Evolutionary conservation across 2,329 filamentous ascomycete genomes (phyloP).

Genomic region (Diatrype stigma): DNA sequence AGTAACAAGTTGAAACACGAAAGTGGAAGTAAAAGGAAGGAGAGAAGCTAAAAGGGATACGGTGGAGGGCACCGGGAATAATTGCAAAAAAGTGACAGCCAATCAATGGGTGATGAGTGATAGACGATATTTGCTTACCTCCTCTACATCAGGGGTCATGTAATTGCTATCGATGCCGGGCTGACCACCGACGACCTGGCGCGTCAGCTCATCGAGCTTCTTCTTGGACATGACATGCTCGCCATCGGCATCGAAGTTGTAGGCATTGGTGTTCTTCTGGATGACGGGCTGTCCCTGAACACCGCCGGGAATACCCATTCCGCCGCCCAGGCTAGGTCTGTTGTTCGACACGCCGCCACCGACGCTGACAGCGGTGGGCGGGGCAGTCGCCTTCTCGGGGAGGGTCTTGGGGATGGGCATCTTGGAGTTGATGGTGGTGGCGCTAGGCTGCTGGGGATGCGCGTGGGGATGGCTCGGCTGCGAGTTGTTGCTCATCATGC

Average conservation of each 20-base stretch:
- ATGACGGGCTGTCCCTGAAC: constrained; percentile 86
- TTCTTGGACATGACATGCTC: constrained; percentile 96
- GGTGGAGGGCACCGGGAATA: not conserved
- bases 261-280: constrained; percentile 74
- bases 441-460: constrained; percentile 40
- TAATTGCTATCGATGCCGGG: constrained; percentile 71
- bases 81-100: constrained; percentile 1
- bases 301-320: constrained; percentile 71
- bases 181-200: constrained; percentile 78
- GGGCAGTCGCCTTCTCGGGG: constrained; percentile 59
- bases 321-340: constrained; percentile 81
- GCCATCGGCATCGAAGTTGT: constrained; percentile 77
- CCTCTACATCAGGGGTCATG: constrained; percentile 89
- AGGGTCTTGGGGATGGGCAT: constrained; percentile 82
- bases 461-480: constrained; percentile 44
- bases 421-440: constrained; percentile 49
- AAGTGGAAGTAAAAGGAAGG: constrained; percentile 6
- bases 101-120: constrained; percentile 1
- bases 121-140: constrained; percentile 53
- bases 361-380: constrained; percentile 70
- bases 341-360: constrained; percentile 55
- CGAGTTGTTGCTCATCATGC: constrained; percentile 16
- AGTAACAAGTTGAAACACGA: constrained; percentile 4
- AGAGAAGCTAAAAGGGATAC: not conserved
- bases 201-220: constrained; percentile 91